phyloP scores from a whole-genome alignment of 345 rosid genomes.

The Eutrema heterophyllum region DNA sequence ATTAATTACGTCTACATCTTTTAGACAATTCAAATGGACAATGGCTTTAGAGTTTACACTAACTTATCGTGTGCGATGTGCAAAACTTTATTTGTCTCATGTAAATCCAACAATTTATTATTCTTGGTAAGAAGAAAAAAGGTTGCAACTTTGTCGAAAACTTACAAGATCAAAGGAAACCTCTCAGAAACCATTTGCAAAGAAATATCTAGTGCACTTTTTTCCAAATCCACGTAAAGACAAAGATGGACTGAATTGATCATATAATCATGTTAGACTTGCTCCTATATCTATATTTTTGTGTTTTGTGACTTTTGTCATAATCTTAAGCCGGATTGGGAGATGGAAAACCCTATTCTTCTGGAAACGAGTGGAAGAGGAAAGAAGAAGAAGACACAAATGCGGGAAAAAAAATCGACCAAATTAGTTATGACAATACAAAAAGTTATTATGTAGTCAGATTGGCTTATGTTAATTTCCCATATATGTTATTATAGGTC shows the following conservation, averaged over 20 bases:
- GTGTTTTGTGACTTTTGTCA: too few relatives aligned
- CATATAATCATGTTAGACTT: too few relatives aligned
- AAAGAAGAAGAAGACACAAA: background rate
- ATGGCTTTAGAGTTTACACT: constrained; percentile 1
- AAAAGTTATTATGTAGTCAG: too few relatives aligned
- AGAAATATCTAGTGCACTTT: background rate
- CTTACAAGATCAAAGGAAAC: background rate
- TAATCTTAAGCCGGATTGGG: background rate
- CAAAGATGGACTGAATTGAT: too few relatives aligned
- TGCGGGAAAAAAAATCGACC: background rate
- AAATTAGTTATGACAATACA: background rate
- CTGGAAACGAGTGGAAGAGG: too few relatives aligned
- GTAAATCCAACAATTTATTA: background rate
- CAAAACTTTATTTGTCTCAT: background rate
- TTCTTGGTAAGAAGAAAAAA: background rate
- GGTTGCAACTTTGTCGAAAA: background rate
- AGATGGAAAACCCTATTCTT: background rate
- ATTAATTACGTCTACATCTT: constrained; percentile 16
- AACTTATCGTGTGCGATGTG: constrained; percentile 1
- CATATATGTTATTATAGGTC: background rate
- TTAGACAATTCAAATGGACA: constrained; percentile 16
- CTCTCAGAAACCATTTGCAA: background rate
- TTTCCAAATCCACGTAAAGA: too few relatives aligned
- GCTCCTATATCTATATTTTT: too few relatives aligned
- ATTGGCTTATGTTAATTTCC: background rate